phyloP scores from a whole-genome alignment of 2,329 filamentous ascomycete genomes.

The Tolypocladium cylindrosporum region DNA sequence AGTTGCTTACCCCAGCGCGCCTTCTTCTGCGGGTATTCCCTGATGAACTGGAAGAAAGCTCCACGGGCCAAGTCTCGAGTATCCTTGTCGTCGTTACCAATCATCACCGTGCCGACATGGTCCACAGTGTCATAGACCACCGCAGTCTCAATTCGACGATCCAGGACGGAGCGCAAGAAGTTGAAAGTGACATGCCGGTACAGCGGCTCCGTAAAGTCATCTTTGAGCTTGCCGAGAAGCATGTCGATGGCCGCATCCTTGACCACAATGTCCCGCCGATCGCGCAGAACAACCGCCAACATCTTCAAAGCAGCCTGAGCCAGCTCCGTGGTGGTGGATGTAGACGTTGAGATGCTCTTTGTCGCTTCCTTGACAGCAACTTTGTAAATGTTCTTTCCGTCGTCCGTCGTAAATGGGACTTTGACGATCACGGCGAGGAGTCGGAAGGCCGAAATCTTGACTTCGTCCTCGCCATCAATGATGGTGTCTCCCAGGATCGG shows the following conservation, averaged over 20 bases:
- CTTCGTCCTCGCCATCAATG: slow-evolving; percentile 77
- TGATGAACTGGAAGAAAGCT: slow-evolving; percentile 86
- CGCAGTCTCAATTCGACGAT: slow-evolving; percentile 75
- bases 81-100: slow-evolving; percentile 85
- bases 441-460: slow-evolving; percentile 79
- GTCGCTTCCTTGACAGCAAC: slow-evolving; percentile 81
- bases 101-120: slow-evolving; percentile 83
- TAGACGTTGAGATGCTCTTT: slow-evolving; percentile 65
- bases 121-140: slow-evolving; percentile 88
- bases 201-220: slow-evolving; percentile 86
- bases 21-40: slow-evolving; percentile 89
- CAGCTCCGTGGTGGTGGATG: slow-evolving; percentile 71
- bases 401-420: slow-evolving; percentile 67
- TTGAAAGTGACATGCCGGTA: slow-evolving; percentile 91
- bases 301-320: slow-evolving; percentile 85
- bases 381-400: slow-evolving; percentile 53
- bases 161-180: slow-evolving; percentile 80
- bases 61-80: slow-evolving; percentile 81
- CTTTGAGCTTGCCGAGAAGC: slow-evolving; percentile 69
- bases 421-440: slow-evolving; percentile 79
- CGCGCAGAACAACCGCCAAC: slow-evolving; percentile 73
- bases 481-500: slow-evolving; percentile 83
- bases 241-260: slow-evolving; percentile 77
- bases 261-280: slow-evolving; percentile 64
- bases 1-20: slow-evolving; percentile 83